These are phyloP conservation scores for Bodo saltans DNA, from an alignment of 78 protist species.

Conservation along the genomic window DNA sequence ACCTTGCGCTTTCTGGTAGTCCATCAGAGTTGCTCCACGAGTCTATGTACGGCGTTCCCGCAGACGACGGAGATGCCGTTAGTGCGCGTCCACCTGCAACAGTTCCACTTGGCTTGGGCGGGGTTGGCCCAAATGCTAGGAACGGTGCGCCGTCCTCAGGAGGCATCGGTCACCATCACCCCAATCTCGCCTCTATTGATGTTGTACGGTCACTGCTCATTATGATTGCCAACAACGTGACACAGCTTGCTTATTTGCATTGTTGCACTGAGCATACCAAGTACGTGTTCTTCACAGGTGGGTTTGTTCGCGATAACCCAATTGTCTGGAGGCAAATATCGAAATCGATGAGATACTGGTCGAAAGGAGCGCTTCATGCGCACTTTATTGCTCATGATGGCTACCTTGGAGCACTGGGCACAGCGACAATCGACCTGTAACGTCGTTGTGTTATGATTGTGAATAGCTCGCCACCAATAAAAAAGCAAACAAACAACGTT, in stretches of 20 bases:
- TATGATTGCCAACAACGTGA: conserved; percentile 83
- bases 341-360: conserved; percentile 68
- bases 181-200: background rate
- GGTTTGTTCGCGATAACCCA: conserved; percentile 71
- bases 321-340: conserved; percentile 49
- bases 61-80: background rate
- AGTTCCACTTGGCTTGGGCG: background rate
- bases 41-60: background rate
- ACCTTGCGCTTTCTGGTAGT: too few species aligned
- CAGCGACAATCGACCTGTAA: conserved; percentile 30
- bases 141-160: background rate
- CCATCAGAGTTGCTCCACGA: too few species aligned
- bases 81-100: background rate
- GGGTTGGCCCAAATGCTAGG: too few species aligned
- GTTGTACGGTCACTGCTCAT: conserved; percentile 39
- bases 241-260: conserved; percentile 71
- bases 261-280: conserved; percentile 50
- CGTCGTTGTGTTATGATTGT: background rate
- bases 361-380: conserved; percentile 60
- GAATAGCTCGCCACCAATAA: background rate
- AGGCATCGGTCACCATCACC: conserved; percentile 8
- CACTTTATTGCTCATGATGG: conserved; percentile 75
- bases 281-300: conserved; percentile 69
- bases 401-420: conserved; percentile 79
- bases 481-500: background rate